Evolutionary conservation across 257 asterid species (phyloP), one percentile per base, ranked within the genome.

Genomic region (Mentha longifolia): DNA sequence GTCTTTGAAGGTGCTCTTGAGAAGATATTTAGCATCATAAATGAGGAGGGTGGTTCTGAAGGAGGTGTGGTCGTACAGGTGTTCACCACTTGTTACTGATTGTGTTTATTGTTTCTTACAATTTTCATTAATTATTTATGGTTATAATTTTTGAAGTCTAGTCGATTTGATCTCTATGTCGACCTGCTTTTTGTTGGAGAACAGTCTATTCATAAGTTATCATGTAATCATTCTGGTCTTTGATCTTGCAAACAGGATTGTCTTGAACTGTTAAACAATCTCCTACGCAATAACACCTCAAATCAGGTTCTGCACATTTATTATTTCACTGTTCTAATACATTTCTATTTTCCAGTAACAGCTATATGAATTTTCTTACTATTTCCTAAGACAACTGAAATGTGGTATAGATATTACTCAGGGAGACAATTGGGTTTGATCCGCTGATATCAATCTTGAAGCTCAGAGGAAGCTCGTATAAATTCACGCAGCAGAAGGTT

Each of bases 21-120:
- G 85, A 93, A 90, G 88, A 85, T 93, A 59, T 93, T 90, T 79
- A 83, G 97, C 84, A 90, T 90, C 79, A 82, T 93, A 73, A 88
- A 69, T 63, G 98, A 94, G 83, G 99, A 94, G 82, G 98, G 98
- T 59, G 97, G 97, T 73, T 92, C 97, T 70, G 98, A 94, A 76
- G 98, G 99, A 49, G 99, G 99, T 4, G 98, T 93, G 51, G 97
- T 93, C 76, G 97, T 93, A 77, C 98, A 92, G 97, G 98, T 92
- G 77, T 61, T 74, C 71, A 37, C 65, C 46, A 61, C 46, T 31
- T 30, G 45, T 56, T 25, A 28, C 41, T 56, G 41, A 28, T 56
- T 13, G 19, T 6, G 20, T 43, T 67, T 68, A 30, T 51, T 39
- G 56, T 56, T 65, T 37, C 49, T 19, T 58, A 50, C 8, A 22